Evolutionary conservation across 108 stramenopile species (phyloP), one percentile per base, ranked within the genome.

Genomic region (Licmophora abbreviata): DNA sequence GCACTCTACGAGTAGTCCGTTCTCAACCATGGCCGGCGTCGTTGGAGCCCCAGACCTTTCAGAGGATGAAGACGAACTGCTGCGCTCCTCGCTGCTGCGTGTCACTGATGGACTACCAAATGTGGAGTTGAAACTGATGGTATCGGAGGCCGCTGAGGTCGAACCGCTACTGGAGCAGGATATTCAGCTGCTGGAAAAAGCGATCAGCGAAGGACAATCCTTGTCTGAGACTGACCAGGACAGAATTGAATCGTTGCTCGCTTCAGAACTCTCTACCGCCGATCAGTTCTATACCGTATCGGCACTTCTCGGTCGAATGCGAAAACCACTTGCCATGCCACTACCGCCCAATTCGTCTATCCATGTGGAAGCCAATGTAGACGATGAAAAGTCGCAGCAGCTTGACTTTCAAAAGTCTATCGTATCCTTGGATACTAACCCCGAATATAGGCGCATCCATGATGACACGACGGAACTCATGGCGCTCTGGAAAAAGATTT

Each of bases 201-300:
- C 66, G 32, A 35, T 78, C 31, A 69, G 64, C 15, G 28, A 32
- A 1, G 35, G 54, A 17, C 25, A 49, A 18, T 44, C 43, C 20
- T 35, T 14, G 14, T 35, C 34, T 53, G 59, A 0, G 62, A 56
- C 24, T 58, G 61, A 29, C 29, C 42, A 24, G 52, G 64, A 64
- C 52, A 36, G 49, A 1, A 62, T 71, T 15, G 61, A 81, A 29
- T 33, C 46, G n/a, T 79, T 87, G 38, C 36, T 92, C 20, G 56
- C 49, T 0, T 66, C 71, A 1, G 81, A 82, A 33, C 63, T 87
- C 22, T 59, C 82, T n/a, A 79, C 89, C 20, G 63, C 78, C 1
- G 83, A 85, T 65, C 49, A 66, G 29, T 80, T 71, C 53, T 92
- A 70, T 57, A 81, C 84, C 11, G 69, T 86, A 11, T 79, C 79